These are phyloP conservation scores for Dioscorea alata DNA, from an alignment of 106 monocot genomes.

Conservation along the genomic window DNA sequence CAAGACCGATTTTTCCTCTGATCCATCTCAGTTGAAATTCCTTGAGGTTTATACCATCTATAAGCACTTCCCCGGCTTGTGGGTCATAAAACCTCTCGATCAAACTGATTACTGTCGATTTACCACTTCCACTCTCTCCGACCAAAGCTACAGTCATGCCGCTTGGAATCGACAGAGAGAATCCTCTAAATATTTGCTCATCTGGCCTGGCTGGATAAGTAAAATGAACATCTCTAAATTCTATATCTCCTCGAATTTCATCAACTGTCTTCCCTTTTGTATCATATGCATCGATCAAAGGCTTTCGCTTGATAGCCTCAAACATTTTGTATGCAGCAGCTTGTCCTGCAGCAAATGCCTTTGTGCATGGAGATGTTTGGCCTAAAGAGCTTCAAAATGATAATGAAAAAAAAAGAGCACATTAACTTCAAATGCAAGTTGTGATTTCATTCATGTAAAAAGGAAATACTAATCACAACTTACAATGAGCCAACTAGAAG, in stretches of 20 bases:
- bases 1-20: conserved; percentile 41
- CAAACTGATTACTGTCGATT: conserved; percentile 39
- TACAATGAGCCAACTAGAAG: conserved; percentile 57
- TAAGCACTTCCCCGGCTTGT: conserved; percentile 37
- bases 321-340: conserved; percentile 70
- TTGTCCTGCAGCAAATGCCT: conserved; percentile 53
- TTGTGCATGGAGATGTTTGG: conserved; percentile 41
- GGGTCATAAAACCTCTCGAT: conserved; percentile 49
- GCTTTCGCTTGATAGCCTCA: conserved; percentile 59
- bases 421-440: background rate
- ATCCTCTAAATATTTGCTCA: conserved; percentile 50
- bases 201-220: conserved; percentile 60
- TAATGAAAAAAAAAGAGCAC: background rate
- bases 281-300: conserved; percentile 51
- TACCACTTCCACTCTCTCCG: conserved; percentile 50
- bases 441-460: background rate
- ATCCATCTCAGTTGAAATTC: conserved; percentile 45
- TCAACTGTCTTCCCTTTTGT: conserved; percentile 27
- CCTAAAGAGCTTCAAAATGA: conserved; percentile 34
- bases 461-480: conserved; percentile 10
- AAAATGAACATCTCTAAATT: conserved; percentile 51
- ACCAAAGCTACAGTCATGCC: conserved; percentile 36
- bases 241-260: conserved; percentile 46
- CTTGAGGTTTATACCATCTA: conserved; percentile 42
- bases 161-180: conserved; percentile 26